A percentile compares a stretch with the other conserved stretches of the same genome.
Conservation (phyloP, 1,139 yeast species). For the Taphrina populina region DNA sequence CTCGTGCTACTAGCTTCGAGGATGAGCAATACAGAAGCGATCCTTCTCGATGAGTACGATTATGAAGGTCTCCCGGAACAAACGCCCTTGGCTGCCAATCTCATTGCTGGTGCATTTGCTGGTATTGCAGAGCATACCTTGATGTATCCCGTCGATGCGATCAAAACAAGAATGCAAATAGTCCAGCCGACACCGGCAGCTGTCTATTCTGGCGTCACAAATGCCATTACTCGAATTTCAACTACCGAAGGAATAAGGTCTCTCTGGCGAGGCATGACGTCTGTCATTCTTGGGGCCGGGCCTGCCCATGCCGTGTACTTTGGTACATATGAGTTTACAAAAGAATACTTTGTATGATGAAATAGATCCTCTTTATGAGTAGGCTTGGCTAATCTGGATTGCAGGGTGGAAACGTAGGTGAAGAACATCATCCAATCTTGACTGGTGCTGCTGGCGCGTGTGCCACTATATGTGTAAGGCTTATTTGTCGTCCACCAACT, state of each 20-base stretch:
- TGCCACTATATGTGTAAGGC: slow-evolving; percentile 67
- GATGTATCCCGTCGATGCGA: slow-evolving; percentile 93
- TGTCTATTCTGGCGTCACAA: slow-evolving; percentile 53
- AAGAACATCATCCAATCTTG: slow-evolving; percentile 70
- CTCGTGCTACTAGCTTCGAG: too few species aligned
- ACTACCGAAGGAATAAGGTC: slow-evolving; percentile 89
- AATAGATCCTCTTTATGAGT: neutral
- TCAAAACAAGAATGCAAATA: slow-evolving; percentile 90
- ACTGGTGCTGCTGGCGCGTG: slow-evolving; percentile 90
- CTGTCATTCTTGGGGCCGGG: slow-evolving; percentile 96
- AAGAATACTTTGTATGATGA: slow-evolving; percentile 48
- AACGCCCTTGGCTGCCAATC: slow-evolving; percentile 78
- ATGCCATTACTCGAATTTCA: slow-evolving; percentile 69
- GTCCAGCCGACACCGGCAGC: slow-evolving; percentile 46
- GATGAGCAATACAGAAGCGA: slow-evolving; percentile 28
- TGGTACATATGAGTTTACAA: slow-evolving; percentile 88
- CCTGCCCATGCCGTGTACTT: slow-evolving; percentile 99
- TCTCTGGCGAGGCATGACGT: slow-evolving; percentile 91
- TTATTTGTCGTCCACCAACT: neutral
- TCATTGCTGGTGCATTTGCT: slow-evolving; percentile 93
- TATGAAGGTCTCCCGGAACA: slow-evolving; percentile 90
- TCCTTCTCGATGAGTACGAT: slow-evolving; percentile 49
- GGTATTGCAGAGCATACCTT: slow-evolving; percentile 98
- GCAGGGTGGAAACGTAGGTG: slow-evolving; percentile 50
- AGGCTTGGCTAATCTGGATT: neutral